Conservation (phyloP, 306 rosid species). For the Parietaria judaica region DNA sequence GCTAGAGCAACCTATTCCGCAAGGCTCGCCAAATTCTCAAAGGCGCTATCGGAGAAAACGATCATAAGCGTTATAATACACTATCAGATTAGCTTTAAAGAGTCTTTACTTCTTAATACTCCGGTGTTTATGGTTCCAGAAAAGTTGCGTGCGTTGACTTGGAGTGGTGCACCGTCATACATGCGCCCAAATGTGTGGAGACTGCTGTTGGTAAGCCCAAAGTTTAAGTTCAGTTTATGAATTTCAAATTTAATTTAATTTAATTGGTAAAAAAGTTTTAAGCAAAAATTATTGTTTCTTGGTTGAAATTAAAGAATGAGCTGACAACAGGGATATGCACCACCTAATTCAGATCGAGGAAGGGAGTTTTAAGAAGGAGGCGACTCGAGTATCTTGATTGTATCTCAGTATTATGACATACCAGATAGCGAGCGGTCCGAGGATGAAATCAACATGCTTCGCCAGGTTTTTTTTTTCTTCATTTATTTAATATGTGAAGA, state of each 20-base stretch:
- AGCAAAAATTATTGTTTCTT: too few relatives aligned
- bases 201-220: conserved; percentile 78
- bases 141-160: conserved; percentile 86
- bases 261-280: too few relatives aligned
- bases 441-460: conserved; percentile 95
- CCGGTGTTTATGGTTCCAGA: conserved; percentile 37
- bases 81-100: too few relatives aligned
- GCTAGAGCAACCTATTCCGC: conserved; percentile 95
- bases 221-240: too few relatives aligned
- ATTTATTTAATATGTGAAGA: conserved; percentile 10
- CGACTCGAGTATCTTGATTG: conserved; percentile 88
- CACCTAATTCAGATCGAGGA: conserved; percentile 99
- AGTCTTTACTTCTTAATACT: background rate
- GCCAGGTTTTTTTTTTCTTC: conserved; percentile 53
- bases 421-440: conserved; percentile 90
- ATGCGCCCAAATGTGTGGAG: conserved; percentile 93
- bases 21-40: conserved; percentile 70
- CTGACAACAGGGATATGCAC: conserved; percentile 99
- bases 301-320: conserved; percentile 67
- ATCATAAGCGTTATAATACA: conserved; percentile 26
- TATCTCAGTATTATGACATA: too few relatives aligned
- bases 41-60: conserved; percentile 71
- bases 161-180: conserved; percentile 88
- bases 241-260: too few relatives aligned
- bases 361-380: conserved; percentile 85